Evolutionary conservation across 2,329 filamentous ascomycete species (phyloP).

Genomic region (Scedosporium dehoogii): DNA sequence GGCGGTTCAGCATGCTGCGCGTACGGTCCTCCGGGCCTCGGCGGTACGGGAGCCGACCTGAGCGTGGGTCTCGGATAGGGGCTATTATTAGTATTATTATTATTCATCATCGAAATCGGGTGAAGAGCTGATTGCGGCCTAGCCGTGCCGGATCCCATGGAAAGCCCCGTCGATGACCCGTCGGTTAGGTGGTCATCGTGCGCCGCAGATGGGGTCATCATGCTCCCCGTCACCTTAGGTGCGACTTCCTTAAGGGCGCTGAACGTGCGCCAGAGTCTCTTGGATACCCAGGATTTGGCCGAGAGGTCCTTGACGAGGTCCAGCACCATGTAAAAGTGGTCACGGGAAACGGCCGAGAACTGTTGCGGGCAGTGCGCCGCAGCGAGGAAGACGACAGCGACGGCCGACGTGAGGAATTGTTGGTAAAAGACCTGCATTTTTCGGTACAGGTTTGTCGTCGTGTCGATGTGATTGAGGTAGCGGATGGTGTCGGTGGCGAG

Average conservation of each 20-base stretch:
- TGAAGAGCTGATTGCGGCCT: neutral
- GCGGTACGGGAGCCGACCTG: constrained; percentile 1
- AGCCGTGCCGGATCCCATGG: neutral
- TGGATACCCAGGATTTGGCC: constrained; percentile 60
- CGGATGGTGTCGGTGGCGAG: constrained; percentile 69
- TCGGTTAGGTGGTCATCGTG: neutral
- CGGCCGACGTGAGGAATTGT: constrained; percentile 66
- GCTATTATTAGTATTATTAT: neutral
- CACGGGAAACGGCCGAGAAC: constrained; percentile 58
- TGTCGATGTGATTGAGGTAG: constrained; percentile 61
- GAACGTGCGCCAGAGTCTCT: constrained; percentile 65
- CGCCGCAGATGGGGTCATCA: neutral
- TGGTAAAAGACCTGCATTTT: constrained; percentile 69
- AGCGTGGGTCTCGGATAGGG: constrained; percentile 3
- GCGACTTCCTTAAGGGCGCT: constrained; percentile 62
- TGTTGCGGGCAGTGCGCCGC: constrained; percentile 64
- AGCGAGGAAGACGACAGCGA: constrained; percentile 67
- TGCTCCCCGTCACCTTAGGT: constrained; percentile 26
- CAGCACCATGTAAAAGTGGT: constrained; percentile 71
- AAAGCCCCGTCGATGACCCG: neutral
- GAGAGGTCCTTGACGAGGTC: constrained; percentile 66
- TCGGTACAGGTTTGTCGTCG: constrained; percentile 61
- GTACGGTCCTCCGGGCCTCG: constrained; percentile 11
- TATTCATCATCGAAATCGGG: neutral
- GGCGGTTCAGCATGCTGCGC: neutral